Base-by-base conservation (phyloP, 2,329 filamentous ascomycete species). In the Grosmannia huntii region DNA sequence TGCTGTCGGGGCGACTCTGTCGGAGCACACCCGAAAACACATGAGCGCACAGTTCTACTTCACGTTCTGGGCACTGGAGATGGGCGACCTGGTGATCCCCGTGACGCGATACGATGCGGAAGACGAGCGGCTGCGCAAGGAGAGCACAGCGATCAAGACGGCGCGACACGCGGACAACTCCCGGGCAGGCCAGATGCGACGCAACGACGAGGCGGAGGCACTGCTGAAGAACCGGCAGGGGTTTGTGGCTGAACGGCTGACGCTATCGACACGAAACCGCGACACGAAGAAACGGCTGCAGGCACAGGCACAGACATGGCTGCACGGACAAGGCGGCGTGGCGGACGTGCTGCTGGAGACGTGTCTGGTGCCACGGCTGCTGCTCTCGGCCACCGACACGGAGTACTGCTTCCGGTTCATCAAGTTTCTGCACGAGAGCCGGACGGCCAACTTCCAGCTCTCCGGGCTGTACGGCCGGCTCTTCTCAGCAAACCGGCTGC, bases 1-100 rank as follows among this genome's bases (percentile, higher is more conserved):
- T 10, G 78, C 83, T 33, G 79, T 96, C 21, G 80, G 81, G 60
- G 73, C 75, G 6, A 74, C 80, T 0, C 69, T 89, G 12, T 81
- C 87, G 0, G 71, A 80, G 2, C 78, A 82, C 9, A 80, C 84
- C 5, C 90, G 86, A 77, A 75, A 81, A 12, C 82, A 81, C 55
- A 80, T 96, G 56, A 90, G 84, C 50, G 78, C 90, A 0, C 84
- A 88, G 33, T 92, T 96, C 68, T 96, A 90, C 66, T 83, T 88
- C 50, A 88, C 87, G 0, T 99, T 99, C 72, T 99, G 94, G 94
- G 86, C 91, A 55, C 77, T 96, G 14, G 85, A 90, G 31, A 79
- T 95, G 3, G 84, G 87, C 52, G 92, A 99, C 68, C 76, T 96
- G 59, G 81, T 83, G 59, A 84, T 91, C 62, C 88, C 89, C 1